Evolutionary conservation across 1,284 basidiomycete genomes (phyloP).

Genomic region (Mrakiaceae sp.): DNA sequence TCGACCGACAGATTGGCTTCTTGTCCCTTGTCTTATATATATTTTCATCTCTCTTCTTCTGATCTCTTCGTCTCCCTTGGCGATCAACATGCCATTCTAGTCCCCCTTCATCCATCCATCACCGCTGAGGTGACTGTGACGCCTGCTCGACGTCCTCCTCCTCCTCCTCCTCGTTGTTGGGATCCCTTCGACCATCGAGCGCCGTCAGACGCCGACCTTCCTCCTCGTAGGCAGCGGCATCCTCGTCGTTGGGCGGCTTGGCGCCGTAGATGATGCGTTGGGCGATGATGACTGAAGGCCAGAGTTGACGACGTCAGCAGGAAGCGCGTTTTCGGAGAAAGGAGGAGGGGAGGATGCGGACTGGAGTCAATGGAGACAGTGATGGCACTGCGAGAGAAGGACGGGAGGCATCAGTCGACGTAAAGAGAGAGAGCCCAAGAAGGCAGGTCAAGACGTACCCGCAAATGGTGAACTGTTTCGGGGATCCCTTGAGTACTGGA

Average conservation of each 20-base stretch:
- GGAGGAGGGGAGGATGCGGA: conserved; percentile 32
- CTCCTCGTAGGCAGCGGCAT: conserved; percentile 40
- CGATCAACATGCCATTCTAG: too few species aligned
- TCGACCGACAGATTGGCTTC: too few species aligned
- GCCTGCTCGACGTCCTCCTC: background rate
- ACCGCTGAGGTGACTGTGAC: too few species aligned
- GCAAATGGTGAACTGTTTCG: conserved; percentile 38
- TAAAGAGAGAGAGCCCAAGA: too few species aligned
- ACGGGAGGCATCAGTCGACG: too few species aligned
- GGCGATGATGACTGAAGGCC: conserved; percentile 48
- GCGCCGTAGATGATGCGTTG: conserved; percentile 60
- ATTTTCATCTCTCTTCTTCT: too few species aligned
- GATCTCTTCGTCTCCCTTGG: too few species aligned
- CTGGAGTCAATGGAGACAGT: conserved; percentile 64
- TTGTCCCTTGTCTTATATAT: too few species aligned
- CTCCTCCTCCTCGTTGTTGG: background rate
- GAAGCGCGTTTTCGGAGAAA: conserved; percentile 3
- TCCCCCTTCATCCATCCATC: too few species aligned
- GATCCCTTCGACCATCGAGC: too few species aligned
- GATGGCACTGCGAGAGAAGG: conserved; percentile 40
- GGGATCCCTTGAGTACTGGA: background rate
- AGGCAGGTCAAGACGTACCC: conserved; percentile 28
- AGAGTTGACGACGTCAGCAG: conserved; percentile 16
- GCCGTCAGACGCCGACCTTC: background rate
- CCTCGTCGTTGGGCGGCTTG: conserved; percentile 48